These are phyloP conservation scores for Lolium rigidum DNA, from an alignment of 176 grass and related monocot species.

Conservation along the genomic window DNA sequence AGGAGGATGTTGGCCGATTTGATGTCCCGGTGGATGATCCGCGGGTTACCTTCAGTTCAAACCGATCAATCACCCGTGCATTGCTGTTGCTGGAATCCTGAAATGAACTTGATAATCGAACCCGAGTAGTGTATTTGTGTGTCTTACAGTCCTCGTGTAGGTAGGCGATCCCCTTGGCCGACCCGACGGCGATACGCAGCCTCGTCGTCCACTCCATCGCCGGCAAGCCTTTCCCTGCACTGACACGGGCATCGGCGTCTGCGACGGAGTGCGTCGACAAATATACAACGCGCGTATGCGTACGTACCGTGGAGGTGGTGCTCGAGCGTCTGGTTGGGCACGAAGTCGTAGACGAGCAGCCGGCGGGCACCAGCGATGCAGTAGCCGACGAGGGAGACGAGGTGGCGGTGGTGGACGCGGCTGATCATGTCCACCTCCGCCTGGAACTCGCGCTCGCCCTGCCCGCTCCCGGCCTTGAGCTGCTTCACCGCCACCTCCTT, in stretches of 20 bases:
- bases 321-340: slow-evolving; percentile 65
- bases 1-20: slow-evolving; percentile 85
- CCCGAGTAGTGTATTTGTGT: not conserved
- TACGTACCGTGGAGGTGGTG: slow-evolving; percentile 60
- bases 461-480: slow-evolving; percentile 95
- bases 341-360: slow-evolving; percentile 63
- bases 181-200: slow-evolving; percentile 57
- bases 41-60: slow-evolving; percentile 53
- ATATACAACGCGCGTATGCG: not conserved
- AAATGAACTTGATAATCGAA: not conserved
- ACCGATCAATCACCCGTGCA: not conserved
- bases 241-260: not conserved
- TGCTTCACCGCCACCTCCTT: slow-evolving; percentile 86
- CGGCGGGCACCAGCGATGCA: slow-evolving; percentile 62
- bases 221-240: slow-evolving; percentile 41
- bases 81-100: no score
- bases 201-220: slow-evolving; percentile 56
- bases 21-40: slow-evolving; percentile 88
- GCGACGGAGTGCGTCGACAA: not conserved
- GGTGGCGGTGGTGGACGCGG: slow-evolving; percentile 91
- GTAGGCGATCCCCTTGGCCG: slow-evolving; percentile 61
- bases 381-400: slow-evolving; percentile 95
- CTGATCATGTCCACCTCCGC: slow-evolving; percentile 99
- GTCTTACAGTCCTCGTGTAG: slow-evolving; percentile 72
- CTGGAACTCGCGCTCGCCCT: slow-evolving; percentile 98